These are phyloP conservation scores for Lactifluus piperatus DNA, from an alignment of 768 basidiomycete genomes.

Conservation along the genomic window DNA sequence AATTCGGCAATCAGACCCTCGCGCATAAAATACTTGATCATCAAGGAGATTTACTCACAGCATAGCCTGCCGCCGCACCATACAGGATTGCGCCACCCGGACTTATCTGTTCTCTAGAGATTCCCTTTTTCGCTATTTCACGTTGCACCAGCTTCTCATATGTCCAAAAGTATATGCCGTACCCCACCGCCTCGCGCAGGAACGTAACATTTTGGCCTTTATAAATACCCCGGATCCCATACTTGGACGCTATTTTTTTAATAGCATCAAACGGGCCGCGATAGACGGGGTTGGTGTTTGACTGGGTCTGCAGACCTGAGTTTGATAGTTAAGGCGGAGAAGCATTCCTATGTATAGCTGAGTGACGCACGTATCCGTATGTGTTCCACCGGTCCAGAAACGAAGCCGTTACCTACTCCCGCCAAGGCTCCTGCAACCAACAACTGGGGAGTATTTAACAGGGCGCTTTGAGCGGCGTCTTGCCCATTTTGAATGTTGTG, in stretches of 20 bases:
- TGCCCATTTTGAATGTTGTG: constrained; percentile 49
- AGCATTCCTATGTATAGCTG: constrained; percentile 2
- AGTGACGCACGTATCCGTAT: constrained; percentile 81
- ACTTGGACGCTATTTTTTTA: constrained; percentile 63
- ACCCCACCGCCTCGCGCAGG: constrained; percentile 71
- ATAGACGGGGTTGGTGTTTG: constrained; percentile 66
- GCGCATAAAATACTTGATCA: not conserved
- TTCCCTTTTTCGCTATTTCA: constrained; percentile 67
- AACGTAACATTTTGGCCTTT: constrained; percentile 91
- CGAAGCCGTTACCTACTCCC: constrained; percentile 84
- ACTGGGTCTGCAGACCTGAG: constrained; percentile 86
- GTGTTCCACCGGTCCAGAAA: constrained; percentile 95
- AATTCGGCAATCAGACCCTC: constrained; percentile 13
- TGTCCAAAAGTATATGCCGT: constrained; percentile 82
- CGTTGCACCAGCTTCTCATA: constrained; percentile 90
- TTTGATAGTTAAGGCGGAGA: not conserved
- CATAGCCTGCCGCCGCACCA: constrained; percentile 89
- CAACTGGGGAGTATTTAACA: constrained; percentile 55
- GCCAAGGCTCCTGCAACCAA: constrained; percentile 73
- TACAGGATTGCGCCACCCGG: constrained; percentile 74
- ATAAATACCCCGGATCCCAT: constrained; percentile 81
- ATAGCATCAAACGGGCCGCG: constrained; percentile 83
- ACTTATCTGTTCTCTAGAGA: constrained; percentile 66
- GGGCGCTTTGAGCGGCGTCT: constrained; percentile 59
- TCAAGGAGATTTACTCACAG: constrained; percentile 35